A percentile compares a stretch with the other conserved stretches of the same genome.
These are phyloP conservation scores for Solanum hybrid DNA, from an alignment of 305 asterid species.

Conservation along the genomic window DNA sequence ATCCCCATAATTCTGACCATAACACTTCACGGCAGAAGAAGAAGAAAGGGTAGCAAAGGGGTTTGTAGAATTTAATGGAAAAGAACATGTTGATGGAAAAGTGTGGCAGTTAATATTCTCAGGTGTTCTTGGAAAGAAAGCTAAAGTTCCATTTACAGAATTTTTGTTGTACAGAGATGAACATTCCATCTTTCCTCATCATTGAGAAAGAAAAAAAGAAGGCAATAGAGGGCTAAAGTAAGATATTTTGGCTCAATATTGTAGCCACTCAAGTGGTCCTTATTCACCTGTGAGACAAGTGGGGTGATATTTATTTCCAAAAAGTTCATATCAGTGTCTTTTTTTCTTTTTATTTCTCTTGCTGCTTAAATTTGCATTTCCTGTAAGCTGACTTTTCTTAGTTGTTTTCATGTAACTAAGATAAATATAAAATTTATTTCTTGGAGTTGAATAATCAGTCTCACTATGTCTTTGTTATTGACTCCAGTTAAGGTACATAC, in stretches of 20 bases:
- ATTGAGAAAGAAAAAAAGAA: neutral
- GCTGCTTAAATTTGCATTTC: neutral
- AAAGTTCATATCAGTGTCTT: neutral
- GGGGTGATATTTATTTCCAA: neutral
- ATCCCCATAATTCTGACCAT: constrained; percentile 14
- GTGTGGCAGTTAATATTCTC: constrained; percentile 1
- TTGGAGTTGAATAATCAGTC: neutral
- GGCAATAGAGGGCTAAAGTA: neutral
- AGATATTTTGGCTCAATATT: neutral
- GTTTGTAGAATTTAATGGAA: neutral
- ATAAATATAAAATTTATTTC: neutral
- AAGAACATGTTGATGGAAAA: constrained; percentile 13
- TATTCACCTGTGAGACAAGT: neutral
- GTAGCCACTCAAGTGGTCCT: neutral
- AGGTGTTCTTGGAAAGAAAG: constrained; percentile 8
- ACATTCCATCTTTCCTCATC: constrained; percentile 8
- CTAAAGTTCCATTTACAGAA: neutral
- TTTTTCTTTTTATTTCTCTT: neutral
- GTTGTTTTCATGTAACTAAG: neutral
- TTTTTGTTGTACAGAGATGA: constrained; percentile 9
- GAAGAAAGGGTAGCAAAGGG: constrained; percentile 11
- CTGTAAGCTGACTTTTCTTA: neutral
- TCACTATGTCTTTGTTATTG: neutral
- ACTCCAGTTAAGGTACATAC: neutral
- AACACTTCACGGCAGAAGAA: constrained; percentile 24